Percentiles rank a stretch among this genome's conserved stretches.
These are phyloP conservation scores for Proliferodiscus dingleyae DNA, from an alignment of 2,329 filamentous ascomycete genomes.

Conservation along the genomic window DNA sequence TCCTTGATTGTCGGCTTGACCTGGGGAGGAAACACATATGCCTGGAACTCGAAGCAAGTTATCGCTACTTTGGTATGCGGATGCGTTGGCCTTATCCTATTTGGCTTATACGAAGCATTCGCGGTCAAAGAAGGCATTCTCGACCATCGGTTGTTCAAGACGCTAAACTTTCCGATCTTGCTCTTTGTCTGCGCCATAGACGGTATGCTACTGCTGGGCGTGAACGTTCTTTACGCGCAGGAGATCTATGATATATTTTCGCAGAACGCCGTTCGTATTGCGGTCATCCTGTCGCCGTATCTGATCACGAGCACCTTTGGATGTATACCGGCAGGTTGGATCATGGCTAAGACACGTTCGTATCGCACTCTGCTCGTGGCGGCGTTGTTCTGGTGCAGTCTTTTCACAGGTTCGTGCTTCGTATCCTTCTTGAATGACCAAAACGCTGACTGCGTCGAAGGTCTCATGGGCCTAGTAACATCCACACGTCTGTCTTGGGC, in stretches of 20 bases:
- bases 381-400: constrained; percentile 14
- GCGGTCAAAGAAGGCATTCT: constrained; percentile 19
- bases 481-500: constrained; percentile 7
- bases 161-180: constrained; percentile 18
- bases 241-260: constrained; percentile 18
- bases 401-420: constrained; percentile 11
- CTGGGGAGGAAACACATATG: constrained; percentile 53
- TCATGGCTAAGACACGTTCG: constrained; percentile 15
- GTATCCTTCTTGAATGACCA: background rate
- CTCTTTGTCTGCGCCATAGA: constrained; percentile 18
- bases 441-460: background rate
- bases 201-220: constrained; percentile 19
- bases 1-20: constrained; percentile 36
- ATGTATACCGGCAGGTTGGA: constrained; percentile 19
- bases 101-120: constrained; percentile 19
- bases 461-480: constrained; percentile 16
- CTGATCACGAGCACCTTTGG: constrained; percentile 17
- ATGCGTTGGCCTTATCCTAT: constrained; percentile 13
- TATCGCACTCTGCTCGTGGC: constrained; percentile 11
- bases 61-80: constrained; percentile 49
- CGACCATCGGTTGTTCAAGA: constrained; percentile 19
- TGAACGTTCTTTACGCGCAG: constrained; percentile 16
- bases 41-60: constrained; percentile 50
- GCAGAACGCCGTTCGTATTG: constrained; percentile 13
- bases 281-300: constrained; percentile 15